Percentiles rank a stretch among this genome's conserved stretches.
Evolutionary conservation across 2,329 filamentous ascomycete genomes (phyloP).

Genomic region (Fusarium coffeatum): DNA sequence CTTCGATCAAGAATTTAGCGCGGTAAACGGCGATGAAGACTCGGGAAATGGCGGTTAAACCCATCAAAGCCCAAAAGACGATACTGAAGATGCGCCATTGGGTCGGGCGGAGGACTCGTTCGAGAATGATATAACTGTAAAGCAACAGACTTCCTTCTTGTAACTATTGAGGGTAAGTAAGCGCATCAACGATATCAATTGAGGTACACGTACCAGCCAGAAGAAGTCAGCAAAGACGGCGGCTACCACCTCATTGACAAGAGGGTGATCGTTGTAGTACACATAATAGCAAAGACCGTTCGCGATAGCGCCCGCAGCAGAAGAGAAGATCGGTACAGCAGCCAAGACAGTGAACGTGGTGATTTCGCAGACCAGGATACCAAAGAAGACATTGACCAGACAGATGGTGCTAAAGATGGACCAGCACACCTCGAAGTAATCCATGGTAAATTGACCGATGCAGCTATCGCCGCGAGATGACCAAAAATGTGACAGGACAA

Average conservation of each 20-base stretch:
- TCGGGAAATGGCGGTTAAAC: slow-evolving; percentile 62
- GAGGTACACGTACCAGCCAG: slow-evolving; percentile 51
- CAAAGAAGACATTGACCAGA: slow-evolving; percentile 52
- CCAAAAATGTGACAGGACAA: neutral
- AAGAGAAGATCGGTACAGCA: slow-evolving; percentile 54
- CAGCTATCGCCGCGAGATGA: neutral
- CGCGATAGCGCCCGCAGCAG: slow-evolving; percentile 52
- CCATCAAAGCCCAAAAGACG: slow-evolving; percentile 68
- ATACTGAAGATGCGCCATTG: slow-evolving; percentile 57
- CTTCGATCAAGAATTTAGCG: slow-evolving; percentile 46
- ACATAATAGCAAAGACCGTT: slow-evolving; percentile 57
- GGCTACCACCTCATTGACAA: slow-evolving; percentile 47
- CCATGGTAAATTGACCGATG: slow-evolving; percentile 6
- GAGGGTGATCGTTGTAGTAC: slow-evolving; percentile 48
- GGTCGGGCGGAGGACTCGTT: slow-evolving; percentile 59
- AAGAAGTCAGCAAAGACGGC: slow-evolving; percentile 54
- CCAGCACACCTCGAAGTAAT: slow-evolving; percentile 55
- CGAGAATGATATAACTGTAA: slow-evolving; percentile 64
- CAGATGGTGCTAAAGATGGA: slow-evolving; percentile 57
- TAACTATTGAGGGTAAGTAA: slow-evolving; percentile 42
- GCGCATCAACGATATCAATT: rapidly evolving
- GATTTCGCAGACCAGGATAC: slow-evolving; percentile 53
- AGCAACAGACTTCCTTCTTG: slow-evolving; percentile 58
- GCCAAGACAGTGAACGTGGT: slow-evolving; percentile 51
- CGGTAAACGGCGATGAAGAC: slow-evolving; percentile 52